Evolutionary conservation across 345 rosid genomes (phyloP).

Genomic region (Gossypium rotundifolium): DNA sequence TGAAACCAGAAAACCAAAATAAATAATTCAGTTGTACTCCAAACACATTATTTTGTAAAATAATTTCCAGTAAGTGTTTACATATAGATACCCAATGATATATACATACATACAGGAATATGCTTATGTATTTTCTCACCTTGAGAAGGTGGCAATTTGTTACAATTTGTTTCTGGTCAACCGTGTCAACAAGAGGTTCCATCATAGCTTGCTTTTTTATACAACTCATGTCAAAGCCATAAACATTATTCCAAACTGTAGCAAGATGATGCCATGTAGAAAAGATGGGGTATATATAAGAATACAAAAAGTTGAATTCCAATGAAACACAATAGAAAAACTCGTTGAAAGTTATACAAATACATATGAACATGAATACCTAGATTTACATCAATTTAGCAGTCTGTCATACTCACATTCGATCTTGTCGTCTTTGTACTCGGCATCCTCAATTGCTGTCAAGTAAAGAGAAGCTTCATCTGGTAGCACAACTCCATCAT

Average conservation of each 20-base stretch:
- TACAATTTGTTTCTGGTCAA: conserved; percentile 87
- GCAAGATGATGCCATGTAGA: conserved; percentile 1
- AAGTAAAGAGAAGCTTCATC: conserved; percentile 85
- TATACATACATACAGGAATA: background rate
- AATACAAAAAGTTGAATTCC: background rate
- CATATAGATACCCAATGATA: background rate
- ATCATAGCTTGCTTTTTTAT: conserved; percentile 90
- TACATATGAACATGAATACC: background rate
- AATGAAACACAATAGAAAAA: background rate
- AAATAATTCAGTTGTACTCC: background rate
- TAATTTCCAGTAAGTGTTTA: background rate
- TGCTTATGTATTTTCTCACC: conserved; percentile 32
- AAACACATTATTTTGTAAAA: background rate
- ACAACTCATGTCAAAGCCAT: conserved; percentile 96
- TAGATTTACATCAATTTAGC: conserved; percentile 2
- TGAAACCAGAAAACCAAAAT: conserved; percentile 27
- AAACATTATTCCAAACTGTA: conserved; percentile 86
- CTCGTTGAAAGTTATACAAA: background rate
- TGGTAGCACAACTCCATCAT: conserved; percentile 79
- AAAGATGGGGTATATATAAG: conserved; percentile 3
- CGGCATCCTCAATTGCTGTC: conserved; percentile 96
- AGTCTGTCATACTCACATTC: conserved; percentile 56
- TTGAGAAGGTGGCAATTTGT: conserved; percentile 73
- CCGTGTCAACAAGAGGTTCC: conserved; percentile 97
- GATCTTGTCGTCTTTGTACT: conserved; percentile 90